Percentiles rank a stretch among this genome's conserved stretches.
Conservation (phyloP, 306 rosid species). For the Delonix regia region DNA sequence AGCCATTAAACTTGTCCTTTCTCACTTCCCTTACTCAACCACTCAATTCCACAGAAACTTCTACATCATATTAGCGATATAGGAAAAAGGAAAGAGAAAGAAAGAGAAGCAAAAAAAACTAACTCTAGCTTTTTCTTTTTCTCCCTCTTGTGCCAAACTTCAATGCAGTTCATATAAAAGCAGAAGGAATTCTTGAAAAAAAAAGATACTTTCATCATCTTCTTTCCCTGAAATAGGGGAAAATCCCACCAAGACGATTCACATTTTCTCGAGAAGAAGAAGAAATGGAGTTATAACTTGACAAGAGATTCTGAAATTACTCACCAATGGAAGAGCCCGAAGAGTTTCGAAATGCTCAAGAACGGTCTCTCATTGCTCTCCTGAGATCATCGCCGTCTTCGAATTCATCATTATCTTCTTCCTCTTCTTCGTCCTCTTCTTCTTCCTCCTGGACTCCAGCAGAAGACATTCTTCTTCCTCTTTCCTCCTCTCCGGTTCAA, state of each 20-base stretch:
- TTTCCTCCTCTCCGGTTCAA: constrained; percentile 37
- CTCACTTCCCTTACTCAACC: constrained; percentile 44
- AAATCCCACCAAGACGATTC: constrained; percentile 14
- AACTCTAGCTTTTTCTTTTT: constrained; percentile 24
- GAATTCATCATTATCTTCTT: constrained; percentile 34
- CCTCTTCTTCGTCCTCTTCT: constrained; percentile 19
- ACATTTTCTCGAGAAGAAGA: constrained; percentile 33
- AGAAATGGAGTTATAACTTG: constrained; percentile 17
- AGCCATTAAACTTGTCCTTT: constrained; percentile 35
- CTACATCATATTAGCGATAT: background rate
- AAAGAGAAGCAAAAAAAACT: background rate
- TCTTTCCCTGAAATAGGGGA: constrained; percentile 29
- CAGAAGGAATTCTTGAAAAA: background rate
- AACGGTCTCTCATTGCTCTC: constrained; percentile 39
- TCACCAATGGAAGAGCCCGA: constrained; percentile 53
- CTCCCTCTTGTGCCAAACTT: constrained; percentile 31
- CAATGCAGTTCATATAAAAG: constrained; percentile 33
- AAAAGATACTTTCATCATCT: constrained; percentile 23
- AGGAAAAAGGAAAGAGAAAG: background rate
- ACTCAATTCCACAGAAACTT: constrained; percentile 39
- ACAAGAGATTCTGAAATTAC: constrained; percentile 7
- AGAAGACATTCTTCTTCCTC: constrained; percentile 25
- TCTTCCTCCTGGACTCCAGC: constrained; percentile 21
- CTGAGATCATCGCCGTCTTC: constrained; percentile 44
- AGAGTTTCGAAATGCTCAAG: constrained; percentile 33